Base-by-base conservation (phyloP, 768 basidiomycete species). In the Daedaleopsis sinensis region DNA sequence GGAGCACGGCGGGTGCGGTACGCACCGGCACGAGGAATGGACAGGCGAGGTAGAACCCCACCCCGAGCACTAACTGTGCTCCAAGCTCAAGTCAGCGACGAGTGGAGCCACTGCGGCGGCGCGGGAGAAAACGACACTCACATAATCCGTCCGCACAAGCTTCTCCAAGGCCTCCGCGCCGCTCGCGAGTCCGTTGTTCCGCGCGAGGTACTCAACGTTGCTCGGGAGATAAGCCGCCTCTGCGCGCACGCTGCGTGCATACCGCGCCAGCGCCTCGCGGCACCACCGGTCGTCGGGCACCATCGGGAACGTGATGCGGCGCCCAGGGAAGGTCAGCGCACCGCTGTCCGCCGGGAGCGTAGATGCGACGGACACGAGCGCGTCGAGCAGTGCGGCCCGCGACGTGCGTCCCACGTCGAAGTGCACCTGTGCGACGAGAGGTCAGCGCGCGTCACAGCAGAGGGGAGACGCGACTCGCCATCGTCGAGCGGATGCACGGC, bases 201-300 rank as follows among this genome's bases (percentile, higher is more conserved):
- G 75, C 0, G 86, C 86, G 1, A 90, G 78, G 65, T 89, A 89
- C 42, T 87, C 83, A 38, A 89, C 73, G 64, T 91, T 90, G 68
- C 83, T 85, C 0, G 88, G 89, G 0, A 91, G 73, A 70, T 90
- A 91, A 1, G 83, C 84, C 0, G 88, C 87, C 52, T 80, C 80
- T 50, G 80, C 77, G 11, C 89, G 76, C 0, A 76, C 82, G 0
- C 82, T 80, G 8, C 70, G 73, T 81, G 83, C 86, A 69, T 91
- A 88, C 21, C 82, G 77, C 47, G 79, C 69, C 27, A 88, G 73
- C 5, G 87, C 85, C 12, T 84, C 84, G 10, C 75, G 75, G 60
- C 70, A 81, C 81, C 86, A 84, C 6, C 75, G 76, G 66, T 90
- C 88, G 63, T 89, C 80, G 32, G 88, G 77, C 1, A 81, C 82